Percentiles rank a stretch among this genome's conserved stretches.
These are phyloP conservation scores for Fraxinus americana DNA, from an alignment of 257 asterid genomes.

Conservation along the genomic window DNA sequence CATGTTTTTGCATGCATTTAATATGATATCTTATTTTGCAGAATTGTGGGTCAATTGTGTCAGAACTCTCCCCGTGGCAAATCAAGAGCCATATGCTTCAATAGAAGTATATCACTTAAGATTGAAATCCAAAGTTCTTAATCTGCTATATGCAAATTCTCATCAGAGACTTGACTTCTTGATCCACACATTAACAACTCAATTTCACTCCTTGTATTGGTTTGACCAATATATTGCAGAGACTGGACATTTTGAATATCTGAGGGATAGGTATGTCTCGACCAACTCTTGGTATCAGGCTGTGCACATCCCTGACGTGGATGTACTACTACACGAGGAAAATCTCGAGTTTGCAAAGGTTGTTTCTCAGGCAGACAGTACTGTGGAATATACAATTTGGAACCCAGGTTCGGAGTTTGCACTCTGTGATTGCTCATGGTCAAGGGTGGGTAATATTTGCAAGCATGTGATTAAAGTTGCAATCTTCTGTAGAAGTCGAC, in stretches of 20 bases:
- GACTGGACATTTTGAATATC: slow-evolving; percentile 42
- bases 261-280: slow-evolving; percentile 39
- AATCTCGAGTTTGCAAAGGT: slow-evolving; percentile 53
- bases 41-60: slow-evolving; percentile 46
- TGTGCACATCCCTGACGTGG: slow-evolving; percentile 45
- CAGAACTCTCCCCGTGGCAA: slow-evolving; percentile 47
- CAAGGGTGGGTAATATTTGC: slow-evolving; percentile 54
- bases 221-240: slow-evolving; percentile 45
- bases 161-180: slow-evolving; percentile 45
- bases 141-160: slow-evolving; percentile 25
- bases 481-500: slow-evolving; percentile 39
- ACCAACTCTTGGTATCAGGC: slow-evolving; percentile 49
- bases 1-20: background rate
- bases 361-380: slow-evolving; percentile 49
- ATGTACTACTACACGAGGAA: slow-evolving; percentile 46
- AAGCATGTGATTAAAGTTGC: slow-evolving; percentile 48
- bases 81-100: slow-evolving; percentile 42
- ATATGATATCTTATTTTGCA: slow-evolving; percentile 31
- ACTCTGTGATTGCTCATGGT: slow-evolving; percentile 58
- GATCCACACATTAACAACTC: slow-evolving; percentile 48
- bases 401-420: slow-evolving; percentile 60
- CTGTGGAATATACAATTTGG: slow-evolving; percentile 43
- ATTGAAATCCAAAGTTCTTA: slow-evolving; percentile 39
- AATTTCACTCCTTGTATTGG: slow-evolving; percentile 58
- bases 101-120: slow-evolving; percentile 47